These are phyloP conservation scores for Sclerotinia minor DNA, from an alignment of 2,329 filamentous ascomycete species.

Conservation along the genomic window DNA sequence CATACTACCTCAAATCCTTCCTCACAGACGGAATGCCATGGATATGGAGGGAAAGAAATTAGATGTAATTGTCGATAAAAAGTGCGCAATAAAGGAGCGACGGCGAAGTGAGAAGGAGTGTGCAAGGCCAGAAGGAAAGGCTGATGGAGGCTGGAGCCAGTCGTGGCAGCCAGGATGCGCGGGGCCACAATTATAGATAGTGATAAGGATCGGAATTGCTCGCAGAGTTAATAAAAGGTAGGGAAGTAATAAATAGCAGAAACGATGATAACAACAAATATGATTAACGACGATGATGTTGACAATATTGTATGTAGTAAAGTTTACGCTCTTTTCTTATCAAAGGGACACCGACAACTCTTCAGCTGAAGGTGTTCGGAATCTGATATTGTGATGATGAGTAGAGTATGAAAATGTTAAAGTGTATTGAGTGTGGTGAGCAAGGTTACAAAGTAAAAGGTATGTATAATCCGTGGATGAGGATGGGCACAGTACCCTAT, in stretches of 20 bases:
- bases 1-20: slow-evolving; percentile 9
- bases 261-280: not conserved
- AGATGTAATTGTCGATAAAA: not conserved
- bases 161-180: slow-evolving; percentile 18
- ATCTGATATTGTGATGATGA: not conserved
- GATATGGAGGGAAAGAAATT: not conserved
- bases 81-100: slow-evolving; percentile 9
- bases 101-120: slow-evolving; percentile 8
- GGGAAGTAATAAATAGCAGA: not conserved
- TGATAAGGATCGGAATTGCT: slow-evolving; percentile 12
- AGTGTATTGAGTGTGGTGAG: slow-evolving; percentile 1
- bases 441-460: not conserved
- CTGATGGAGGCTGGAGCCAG: slow-evolving; percentile 21
- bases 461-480: slow-evolving; percentile 5
- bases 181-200: slow-evolving; percentile 16
- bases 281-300: not conserved
- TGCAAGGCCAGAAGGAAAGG: slow-evolving; percentile 16
- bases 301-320: too few species aligned
- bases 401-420: not conserved
- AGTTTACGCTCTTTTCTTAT: not conserved
- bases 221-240: not conserved
- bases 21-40: slow-evolving; percentile 14
- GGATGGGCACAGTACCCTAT: not conserved
- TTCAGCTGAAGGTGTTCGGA: not conserved
- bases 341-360: not conserved